Percentiles rank a stretch among this genome's conserved stretches.
Evolutionary conservation across 1,139 yeast genomes (phyloP).

Genomic region (Pichia sp.): DNA sequence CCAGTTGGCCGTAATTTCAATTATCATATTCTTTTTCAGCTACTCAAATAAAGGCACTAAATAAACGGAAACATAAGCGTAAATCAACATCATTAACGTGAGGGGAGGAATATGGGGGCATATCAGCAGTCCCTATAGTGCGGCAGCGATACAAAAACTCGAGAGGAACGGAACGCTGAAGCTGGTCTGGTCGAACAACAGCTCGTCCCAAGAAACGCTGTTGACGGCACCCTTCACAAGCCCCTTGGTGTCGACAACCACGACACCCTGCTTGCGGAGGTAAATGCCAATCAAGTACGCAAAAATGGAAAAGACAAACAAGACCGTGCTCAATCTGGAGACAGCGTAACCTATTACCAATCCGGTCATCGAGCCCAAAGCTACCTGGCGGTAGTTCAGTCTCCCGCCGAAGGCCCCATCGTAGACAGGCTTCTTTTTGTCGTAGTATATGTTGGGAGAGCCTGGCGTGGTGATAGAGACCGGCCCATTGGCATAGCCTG

Average conservation of each 20-base stretch:
- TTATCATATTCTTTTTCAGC: too few species aligned
- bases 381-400: constrained; percentile 59
- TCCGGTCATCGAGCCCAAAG: constrained; percentile 67
- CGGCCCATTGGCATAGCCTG: constrained; percentile 16
- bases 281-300: constrained; percentile 44
- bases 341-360: constrained; percentile 56
- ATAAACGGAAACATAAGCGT: background rate
- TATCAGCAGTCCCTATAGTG: constrained; percentile 5
- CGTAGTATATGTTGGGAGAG: constrained; percentile 17
- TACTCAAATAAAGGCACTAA: too few species aligned
- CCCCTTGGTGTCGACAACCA: constrained; percentile 45
- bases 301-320: constrained; percentile 51
- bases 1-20: background rate
- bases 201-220: constrained; percentile 44
- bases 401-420: constrained; percentile 37
- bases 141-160: constrained; percentile 61
- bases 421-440: constrained; percentile 20
- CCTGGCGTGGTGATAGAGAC: constrained; percentile 12
- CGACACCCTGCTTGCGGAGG: constrained; percentile 53
- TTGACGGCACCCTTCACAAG: constrained; percentile 44
- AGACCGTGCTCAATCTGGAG: constrained; percentile 60
- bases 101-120: background rate
- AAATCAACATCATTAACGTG: background rate
- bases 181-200: constrained; percentile 59
- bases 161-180: constrained; percentile 59